Base-by-base conservation (phyloP, 2,329 filamentous ascomycete species). In the Curvularia lunata region DNA sequence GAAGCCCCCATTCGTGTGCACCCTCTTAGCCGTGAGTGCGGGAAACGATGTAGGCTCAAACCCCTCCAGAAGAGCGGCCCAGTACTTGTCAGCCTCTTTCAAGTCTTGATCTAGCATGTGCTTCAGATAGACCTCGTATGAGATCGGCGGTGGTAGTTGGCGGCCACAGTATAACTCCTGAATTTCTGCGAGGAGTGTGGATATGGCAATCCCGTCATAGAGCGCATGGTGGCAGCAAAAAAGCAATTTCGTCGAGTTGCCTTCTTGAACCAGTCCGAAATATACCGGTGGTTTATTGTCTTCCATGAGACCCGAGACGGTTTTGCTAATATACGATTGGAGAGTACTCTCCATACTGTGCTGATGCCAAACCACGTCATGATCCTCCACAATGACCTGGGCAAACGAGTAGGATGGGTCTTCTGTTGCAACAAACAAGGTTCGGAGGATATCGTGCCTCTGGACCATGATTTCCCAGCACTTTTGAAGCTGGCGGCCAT, bases 171-270 rank as follows among this genome's bases (percentile, higher is more conserved):
- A 86, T 3, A 85, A 61, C 1, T 79, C 72, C 66, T 95, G 87
- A 1, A 96, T 79, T 68, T 97, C 92, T 0, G 84, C 75, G 23
- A 94, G 82, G 0, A 97, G 79, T 8, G 82, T 81, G 0, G 83
- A 79, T 68, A 97, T 89, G 0, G 92, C 91, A 34, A 89, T 86
- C 0, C 90, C 93, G 75, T 97, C 93, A 67, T 97, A 96, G 0
- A 97, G 79, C 1, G 91, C 91, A 76, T 97, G 93, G 67, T 97
- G 92, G 66, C 87, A 86, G 21, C 80, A 80, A 47, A 88, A 78
- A 2, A 83, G 63, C 6, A 85, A 55, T 25, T 71, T 72, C 9
- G 58, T 67, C 7, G 70, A 64, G 6, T 63, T 49, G 1, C 58
- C 64, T 25, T 58, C 40, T 12, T 58, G 42, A 12, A 69, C 55